Base-by-base conservation (phyloP, 805 yeast species). In the Komagataella pastoris region DNA sequence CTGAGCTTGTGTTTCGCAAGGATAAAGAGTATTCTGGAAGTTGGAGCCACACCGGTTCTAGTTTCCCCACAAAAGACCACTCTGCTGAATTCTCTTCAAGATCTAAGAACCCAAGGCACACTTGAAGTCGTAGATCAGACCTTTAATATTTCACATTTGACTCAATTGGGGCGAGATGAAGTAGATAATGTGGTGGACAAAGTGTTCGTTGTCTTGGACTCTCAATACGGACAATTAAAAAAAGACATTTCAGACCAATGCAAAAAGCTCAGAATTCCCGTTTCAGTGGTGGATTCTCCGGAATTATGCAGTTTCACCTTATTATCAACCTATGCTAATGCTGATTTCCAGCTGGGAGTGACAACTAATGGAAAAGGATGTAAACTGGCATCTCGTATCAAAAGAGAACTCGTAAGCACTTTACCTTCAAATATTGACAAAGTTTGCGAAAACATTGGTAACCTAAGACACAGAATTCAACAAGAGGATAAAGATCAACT, bases 291-390 rank as follows among this genome's bases (percentile, higher is more conserved):
- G 0, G 96, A 88, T 56, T 75, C 80, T 14, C 80, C 89, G 0
- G 81, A 80, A 36, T 70, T 75, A 23, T 85, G 93, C 51, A 79
- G 90, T 0, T 90, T 90, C 63, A 79, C 91, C 0, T 64, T 88
- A 51, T 69, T 88, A 19, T 85, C 97, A 0, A 79, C 90, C 0
- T 79, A 77, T 60, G 68, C 71, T 2, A 80, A 82, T 52, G 93
- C 95, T 6, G 80, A 77, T 50, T 80, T 90, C 65, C 91, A 86
- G 63, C 57, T 90, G 50, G 95, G 96, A 0, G 79, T 90, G 7
- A 80, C 91, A 2, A 90, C 97, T 0, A 77, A 82, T 23, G 95
- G 96, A 0, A 85, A 85, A 66, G 97, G 97, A 3, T 90, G 97
- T 68, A 79, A 88, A 50, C 69, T 90, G 50, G 95, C 96, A 1